A percentile compares a stretch with the other conserved stretches of the same genome.
Conservation (phyloP, 768 basidiomycete genomes). For the Podaxis sp. region DNA sequence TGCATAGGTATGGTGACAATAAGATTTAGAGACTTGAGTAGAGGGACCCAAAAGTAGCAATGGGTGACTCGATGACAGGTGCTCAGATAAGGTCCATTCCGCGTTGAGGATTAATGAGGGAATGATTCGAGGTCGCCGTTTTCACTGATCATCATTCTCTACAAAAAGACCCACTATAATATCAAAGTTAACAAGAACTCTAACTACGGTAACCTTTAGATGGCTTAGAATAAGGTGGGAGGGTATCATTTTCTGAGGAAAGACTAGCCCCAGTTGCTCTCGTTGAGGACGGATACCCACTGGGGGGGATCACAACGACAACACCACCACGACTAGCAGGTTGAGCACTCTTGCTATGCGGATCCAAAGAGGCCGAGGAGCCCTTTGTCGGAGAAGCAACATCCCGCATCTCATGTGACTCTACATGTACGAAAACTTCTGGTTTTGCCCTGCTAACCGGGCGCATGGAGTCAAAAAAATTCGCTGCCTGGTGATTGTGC, state of each 20-base stretch:
- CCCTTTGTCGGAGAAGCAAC: not conserved
- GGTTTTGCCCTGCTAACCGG: not conserved
- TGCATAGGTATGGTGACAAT: too few species aligned
- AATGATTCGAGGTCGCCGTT: too few species aligned
- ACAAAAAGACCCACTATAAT: too few species aligned
- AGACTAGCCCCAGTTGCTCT: not conserved
- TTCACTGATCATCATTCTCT: too few species aligned
- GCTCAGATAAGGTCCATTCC: too few species aligned
- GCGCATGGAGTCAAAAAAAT: not conserved
- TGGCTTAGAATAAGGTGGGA: not conserved
- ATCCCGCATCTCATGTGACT: constrained; percentile 18
- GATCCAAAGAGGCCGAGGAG: not conserved
- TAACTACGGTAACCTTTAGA: not conserved
- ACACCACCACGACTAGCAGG: not conserved
- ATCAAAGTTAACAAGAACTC: not conserved
- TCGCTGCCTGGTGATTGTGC: not conserved
- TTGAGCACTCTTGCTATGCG: not conserved
- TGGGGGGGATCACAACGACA: not conserved
- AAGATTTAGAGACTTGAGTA: too few species aligned
- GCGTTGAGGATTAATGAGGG: too few species aligned
- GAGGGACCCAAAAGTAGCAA: too few species aligned
- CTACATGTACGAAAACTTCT: constrained; percentile 22
- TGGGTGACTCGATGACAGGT: too few species aligned
- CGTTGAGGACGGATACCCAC: not conserved
- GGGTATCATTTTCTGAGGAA: not conserved